Conservation (phyloP, 1,139 yeast genomes). For the Magnusiomyces magnusii region DNA sequence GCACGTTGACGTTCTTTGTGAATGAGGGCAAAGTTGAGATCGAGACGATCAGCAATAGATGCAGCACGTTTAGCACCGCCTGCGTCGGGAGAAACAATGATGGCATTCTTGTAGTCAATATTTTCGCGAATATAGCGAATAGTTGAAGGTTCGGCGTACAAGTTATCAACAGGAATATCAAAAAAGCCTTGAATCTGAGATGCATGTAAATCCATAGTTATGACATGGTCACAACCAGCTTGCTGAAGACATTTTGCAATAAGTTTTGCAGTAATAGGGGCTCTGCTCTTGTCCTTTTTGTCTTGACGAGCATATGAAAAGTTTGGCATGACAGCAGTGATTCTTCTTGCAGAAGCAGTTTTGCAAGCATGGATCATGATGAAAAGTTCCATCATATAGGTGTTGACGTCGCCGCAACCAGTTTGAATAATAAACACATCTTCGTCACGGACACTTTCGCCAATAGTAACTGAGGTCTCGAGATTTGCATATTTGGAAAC, state of each 20-base stretch:
- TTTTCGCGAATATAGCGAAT: conserved; percentile 75
- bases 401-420: conserved; percentile 85
- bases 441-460: conserved; percentile 94
- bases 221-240: conserved; percentile 95
- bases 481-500: conserved; percentile 47
- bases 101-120: conserved; percentile 52
- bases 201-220: conserved; percentile 98
- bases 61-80: conserved; percentile 99
- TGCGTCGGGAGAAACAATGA: conserved; percentile 94
- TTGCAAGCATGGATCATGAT: conserved; percentile 93
- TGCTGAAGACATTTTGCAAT: conserved; percentile 93
- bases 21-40: conserved; percentile 89
- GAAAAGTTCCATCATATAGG: conserved; percentile 74
- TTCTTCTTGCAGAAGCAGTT: conserved; percentile 89
- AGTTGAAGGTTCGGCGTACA: conserved; percentile 92
- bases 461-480: conserved; percentile 86
- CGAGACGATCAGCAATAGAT: conserved; percentile 83
- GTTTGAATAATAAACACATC: conserved; percentile 84
- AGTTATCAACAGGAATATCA: conserved; percentile 89
- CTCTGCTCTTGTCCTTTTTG: conserved; percentile 90
- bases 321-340: conserved; percentile 91
- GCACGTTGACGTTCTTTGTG: conserved; percentile 95
- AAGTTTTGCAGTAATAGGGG: conserved; percentile 93
- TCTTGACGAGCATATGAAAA: conserved; percentile 99
- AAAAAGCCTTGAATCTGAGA: conserved; percentile 98